These are phyloP conservation scores for Eragrostis curvula DNA, from an alignment of 176 grass and related monocot genomes.

Conservation along the genomic window DNA sequence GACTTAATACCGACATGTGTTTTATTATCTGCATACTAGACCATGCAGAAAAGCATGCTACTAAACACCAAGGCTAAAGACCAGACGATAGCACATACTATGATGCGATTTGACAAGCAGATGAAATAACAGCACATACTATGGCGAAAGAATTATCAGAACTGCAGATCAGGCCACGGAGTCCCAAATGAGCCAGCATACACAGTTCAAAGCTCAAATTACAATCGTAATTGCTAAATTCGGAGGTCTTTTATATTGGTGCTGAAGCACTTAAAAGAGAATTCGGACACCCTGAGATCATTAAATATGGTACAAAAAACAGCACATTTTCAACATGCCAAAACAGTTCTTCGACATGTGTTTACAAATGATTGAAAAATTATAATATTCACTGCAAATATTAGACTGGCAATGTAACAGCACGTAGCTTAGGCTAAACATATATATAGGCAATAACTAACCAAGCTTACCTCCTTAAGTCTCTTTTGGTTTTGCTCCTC, in stretches of 20 bases:
- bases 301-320: background rate
- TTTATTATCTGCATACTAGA: background rate
- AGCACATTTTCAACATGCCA: background rate
- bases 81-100: conserved; percentile 4
- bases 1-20: too few relatives aligned
- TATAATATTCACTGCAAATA: background rate
- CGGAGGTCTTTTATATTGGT: background rate
- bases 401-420: background rate
- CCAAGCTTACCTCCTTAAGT: conserved; percentile 69
- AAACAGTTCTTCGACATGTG: background rate
- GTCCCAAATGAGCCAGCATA: background rate
- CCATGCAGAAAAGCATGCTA: background rate
- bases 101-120: conserved; percentile 18
- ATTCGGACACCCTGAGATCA: background rate
- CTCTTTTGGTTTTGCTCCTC: conserved; percentile 65
- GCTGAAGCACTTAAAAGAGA: background rate
- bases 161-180: background rate
- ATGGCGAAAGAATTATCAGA: conserved; percentile 1
- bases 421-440: conserved; percentile 25
- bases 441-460: conserved; percentile 2
- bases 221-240: background rate
- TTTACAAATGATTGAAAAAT: background rate
- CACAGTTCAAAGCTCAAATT: background rate
- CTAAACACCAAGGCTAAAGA: background rate
- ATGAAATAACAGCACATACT: background rate